Evolutionary conservation across 805 yeast species (phyloP), one percentile per base, ranked within the genome.

Genomic region (Saccharomycopsis lassenensis): DNA sequence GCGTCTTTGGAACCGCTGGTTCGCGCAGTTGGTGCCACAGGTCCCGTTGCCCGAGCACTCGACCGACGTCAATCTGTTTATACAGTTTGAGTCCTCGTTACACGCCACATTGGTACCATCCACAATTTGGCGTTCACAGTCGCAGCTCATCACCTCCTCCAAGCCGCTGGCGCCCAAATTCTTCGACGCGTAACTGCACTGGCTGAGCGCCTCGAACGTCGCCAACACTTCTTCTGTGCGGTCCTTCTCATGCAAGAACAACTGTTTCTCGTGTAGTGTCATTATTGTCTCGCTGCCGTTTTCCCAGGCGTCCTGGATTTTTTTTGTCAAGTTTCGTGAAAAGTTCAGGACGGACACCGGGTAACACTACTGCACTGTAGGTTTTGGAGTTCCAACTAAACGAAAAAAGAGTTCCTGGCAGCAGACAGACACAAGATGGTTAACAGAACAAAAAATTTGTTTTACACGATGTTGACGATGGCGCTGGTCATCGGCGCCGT

Each of bases 121-220:
- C 42, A 41, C 48, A 35, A 56, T 65, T 14, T 63, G 66, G 54
- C 68, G 82, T 29, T 41, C 48, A 63, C 98, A 89, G 52, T 86
- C 96, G 64, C 98, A 89, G 11, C 87, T 73, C 91, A 89, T 86
- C 45, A 69, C 68, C 46, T 84, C 94, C 44, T 76, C 77, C 51
- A 80, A 83, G 28, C 67, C 63, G 34, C 79, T 83, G 2, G 86
- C 68, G 24, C 95, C 94, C 8, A 83, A 58, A 29, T 55, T 48
- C 50, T 75, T 77, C 36, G 62, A 62, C 15, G 71, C 62, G 54
- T 86, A 89, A 5, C 70, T 62, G 50, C 87, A 79, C 35, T 68
- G 68, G 20, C 58, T 57, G 31, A 89, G 51, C 42, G 59, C 67
- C 4, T 55, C 60, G 54, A 83, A 89, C 4, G 76, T 65, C 16